These are phyloP conservation scores for Nigrospora oryzae DNA, from an alignment of 2,329 filamentous ascomycete genomes.

Conservation along the genomic window DNA sequence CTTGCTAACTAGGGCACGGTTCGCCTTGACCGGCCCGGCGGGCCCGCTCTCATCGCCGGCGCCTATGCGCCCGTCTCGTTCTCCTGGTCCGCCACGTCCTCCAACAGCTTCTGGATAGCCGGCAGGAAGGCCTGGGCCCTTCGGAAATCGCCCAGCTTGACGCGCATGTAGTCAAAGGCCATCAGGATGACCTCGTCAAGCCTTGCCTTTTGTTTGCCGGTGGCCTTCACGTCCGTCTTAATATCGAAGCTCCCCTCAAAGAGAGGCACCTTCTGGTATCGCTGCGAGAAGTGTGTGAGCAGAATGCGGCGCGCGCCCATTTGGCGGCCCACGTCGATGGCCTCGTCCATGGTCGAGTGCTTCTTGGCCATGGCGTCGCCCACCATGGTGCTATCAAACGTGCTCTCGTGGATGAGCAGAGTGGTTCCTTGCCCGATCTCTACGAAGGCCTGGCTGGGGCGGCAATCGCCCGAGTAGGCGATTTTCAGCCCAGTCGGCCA, in stretches of 20 bases:
- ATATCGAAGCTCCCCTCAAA: slow-evolving; percentile 19
- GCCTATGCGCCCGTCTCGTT: too few relatives aligned
- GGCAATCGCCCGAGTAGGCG: slow-evolving; percentile 90
- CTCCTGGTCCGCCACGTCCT: slow-evolving; percentile 6
- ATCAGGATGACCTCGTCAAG: slow-evolving; percentile 54
- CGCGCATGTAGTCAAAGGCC: slow-evolving; percentile 72
- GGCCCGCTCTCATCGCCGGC: too few relatives aligned
- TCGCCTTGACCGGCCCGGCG: too few relatives aligned
- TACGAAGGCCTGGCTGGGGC: slow-evolving; percentile 65
- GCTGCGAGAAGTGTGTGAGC: slow-evolving; percentile 90
- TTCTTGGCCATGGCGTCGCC: slow-evolving; percentile 79
- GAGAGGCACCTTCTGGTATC: slow-evolving; percentile 70
- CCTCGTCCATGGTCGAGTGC: slow-evolving; percentile 83
- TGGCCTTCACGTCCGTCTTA: slow-evolving; percentile 9
- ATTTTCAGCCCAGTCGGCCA: slow-evolving; percentile 77
- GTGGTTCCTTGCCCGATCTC: slow-evolving; percentile 66
- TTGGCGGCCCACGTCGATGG: slow-evolving; percentile 62
- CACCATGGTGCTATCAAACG: slow-evolving; percentile 78
- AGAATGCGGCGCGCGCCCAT: slow-evolving; percentile 79
- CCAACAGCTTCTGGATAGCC: slow-evolving; percentile 19
- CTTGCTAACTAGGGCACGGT: too few relatives aligned
- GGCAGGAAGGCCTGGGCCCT: slow-evolving; percentile 22
- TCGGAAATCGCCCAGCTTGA: slow-evolving; percentile 33
- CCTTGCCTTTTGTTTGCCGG: slow-evolving; percentile 22
- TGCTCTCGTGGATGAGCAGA: slow-evolving; percentile 89